Conservation (phyloP, 2,329 filamentous ascomycete genomes). For the Aspergillus terreus region DNA sequence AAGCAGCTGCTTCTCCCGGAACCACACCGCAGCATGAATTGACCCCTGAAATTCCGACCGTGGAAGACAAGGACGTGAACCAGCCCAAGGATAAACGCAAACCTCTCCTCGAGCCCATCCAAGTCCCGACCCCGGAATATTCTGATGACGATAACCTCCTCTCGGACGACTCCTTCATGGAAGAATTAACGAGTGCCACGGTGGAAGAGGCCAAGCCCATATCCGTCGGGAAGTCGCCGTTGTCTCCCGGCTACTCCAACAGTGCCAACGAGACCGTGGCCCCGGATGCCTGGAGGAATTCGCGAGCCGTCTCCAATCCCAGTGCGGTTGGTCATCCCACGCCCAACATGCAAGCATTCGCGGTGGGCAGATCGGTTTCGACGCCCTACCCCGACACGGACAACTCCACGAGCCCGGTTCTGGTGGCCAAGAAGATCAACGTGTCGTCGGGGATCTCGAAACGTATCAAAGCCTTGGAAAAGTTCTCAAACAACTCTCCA, state of each 20-base stretch:
- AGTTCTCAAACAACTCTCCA: constrained; percentile 56
- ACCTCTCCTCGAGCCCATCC: constrained; percentile 52
- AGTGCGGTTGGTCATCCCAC: constrained; percentile 23
- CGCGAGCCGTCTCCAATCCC: constrained; percentile 40
- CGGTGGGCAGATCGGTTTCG: constrained; percentile 37
- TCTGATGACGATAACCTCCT: constrained; percentile 40
- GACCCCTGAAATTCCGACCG: constrained; percentile 19
- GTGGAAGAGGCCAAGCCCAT: constrained; percentile 80
- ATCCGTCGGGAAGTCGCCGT: constrained; percentile 77
- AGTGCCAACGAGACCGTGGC: constrained; percentile 27
- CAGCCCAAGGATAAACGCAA: constrained; percentile 32
- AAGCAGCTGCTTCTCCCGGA: constrained; percentile 17
- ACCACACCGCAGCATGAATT: constrained; percentile 19
- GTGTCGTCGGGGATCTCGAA: constrained; percentile 89
- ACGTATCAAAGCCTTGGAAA: constrained; percentile 89
- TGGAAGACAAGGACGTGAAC: constrained; percentile 16
- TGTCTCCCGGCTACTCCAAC: constrained; percentile 58
- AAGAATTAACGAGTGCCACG: constrained; percentile 78
- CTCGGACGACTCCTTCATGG: constrained; percentile 73
- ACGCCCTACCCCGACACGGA: constrained; percentile 30
- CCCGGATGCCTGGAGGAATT: constrained; percentile 32
- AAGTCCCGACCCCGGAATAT: constrained; percentile 35
- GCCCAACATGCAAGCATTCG: constrained; percentile 27
- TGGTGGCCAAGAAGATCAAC: constrained; percentile 70
- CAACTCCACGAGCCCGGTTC: constrained; percentile 37